Evolutionary conservation across 2,329 filamentous ascomycete species (phyloP).

Genomic region (Ophiognomonia clavigignenti-juglandacearum): DNA sequence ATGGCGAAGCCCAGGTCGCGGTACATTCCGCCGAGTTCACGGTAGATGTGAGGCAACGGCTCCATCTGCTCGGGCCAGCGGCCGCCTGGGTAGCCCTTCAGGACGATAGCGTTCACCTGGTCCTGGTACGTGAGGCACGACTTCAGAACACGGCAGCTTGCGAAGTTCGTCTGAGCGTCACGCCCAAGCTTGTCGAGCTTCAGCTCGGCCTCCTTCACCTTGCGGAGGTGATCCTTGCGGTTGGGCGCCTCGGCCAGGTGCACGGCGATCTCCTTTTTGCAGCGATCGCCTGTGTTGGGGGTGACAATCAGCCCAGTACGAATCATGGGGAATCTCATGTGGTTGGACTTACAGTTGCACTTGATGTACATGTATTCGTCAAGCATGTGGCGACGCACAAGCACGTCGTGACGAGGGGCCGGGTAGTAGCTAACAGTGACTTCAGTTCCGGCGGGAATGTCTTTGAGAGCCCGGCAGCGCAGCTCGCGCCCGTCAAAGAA

Average conservation of each 20-base stretch:
- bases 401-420: constrained; percentile 22
- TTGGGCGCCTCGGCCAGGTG: constrained; percentile 12
- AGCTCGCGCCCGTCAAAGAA: constrained; percentile 28
- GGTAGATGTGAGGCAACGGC: constrained; percentile 22
- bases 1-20: constrained; percentile 17
- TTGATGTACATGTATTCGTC: constrained; percentile 22
- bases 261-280: constrained; percentile 21
- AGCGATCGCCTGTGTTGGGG: constrained; percentile 19
- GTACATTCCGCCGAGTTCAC: constrained; percentile 21
- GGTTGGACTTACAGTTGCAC: constrained; percentile 22
- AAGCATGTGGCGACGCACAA: constrained; percentile 19
- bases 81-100: constrained; percentile 15
- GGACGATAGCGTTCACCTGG: constrained; percentile 16
- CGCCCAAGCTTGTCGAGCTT: constrained; percentile 15
- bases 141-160: constrained; percentile 12
- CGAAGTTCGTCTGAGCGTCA: constrained; percentile 12
- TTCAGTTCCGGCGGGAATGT: constrained; percentile 28
- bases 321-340: background rate
- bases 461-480: constrained; percentile 25
- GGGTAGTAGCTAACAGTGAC: constrained; percentile 28
- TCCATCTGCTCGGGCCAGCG: constrained; percentile 25
- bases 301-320: background rate
- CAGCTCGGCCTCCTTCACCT: constrained; percentile 17
- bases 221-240: constrained; percentile 10
- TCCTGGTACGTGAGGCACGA: constrained; percentile 17